Evolutionary conservation across 2,329 filamentous ascomycete species (phyloP), one percentile per base, ranked within the genome.

Genomic region (Scedosporium dehoogii): DNA sequence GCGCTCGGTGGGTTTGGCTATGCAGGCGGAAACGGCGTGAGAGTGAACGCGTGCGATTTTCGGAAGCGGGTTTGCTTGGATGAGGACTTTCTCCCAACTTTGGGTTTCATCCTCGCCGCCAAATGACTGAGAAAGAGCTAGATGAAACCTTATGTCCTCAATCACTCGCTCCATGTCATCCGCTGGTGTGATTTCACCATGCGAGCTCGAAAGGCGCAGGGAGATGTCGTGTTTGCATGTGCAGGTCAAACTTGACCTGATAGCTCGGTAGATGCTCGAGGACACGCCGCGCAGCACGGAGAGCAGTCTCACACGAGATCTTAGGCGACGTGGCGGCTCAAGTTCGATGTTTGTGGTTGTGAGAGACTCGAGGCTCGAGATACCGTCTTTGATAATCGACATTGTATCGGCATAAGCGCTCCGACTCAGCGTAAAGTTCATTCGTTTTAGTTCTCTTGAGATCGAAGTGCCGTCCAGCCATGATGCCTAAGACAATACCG

Each of bases 311-410:
- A 63, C 66, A 55, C 68, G 65, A 0, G 66, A 69, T 14, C 62
- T 58, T 3, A 60, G 18, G 18, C 57, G 60, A 2, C 70, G 63
- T 1, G 56, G 27, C 1, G 69, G 66, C n/a, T 69, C 68, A 23
- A 71, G 60, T 21, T 67, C 51, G 4, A 68, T 41, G 33, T 68
- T 71, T 0, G 63, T 61, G 0, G 59, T 48, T 3, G 67, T 64
- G 4, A 72, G 10, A 1, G 59, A 59, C 57, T 70, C 66, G 7
- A 72, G 61, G 16, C 63, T 69, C 0, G 63, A 64, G 6, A 72
- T 65, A 5, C 65, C 65, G 10, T 69, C 66, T 6, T 62, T 63
- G 21, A 70, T 66, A 1, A 18, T 63, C 1, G 38, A 9, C 2
- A 70, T 55, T 60, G 0, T 14, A 9, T 33, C 55, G 5, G 27